These are phyloP conservation scores for Hypoxylon sp. DNA, from an alignment of 2,329 filamentous ascomycete species.

Conservation along the genomic window DNA sequence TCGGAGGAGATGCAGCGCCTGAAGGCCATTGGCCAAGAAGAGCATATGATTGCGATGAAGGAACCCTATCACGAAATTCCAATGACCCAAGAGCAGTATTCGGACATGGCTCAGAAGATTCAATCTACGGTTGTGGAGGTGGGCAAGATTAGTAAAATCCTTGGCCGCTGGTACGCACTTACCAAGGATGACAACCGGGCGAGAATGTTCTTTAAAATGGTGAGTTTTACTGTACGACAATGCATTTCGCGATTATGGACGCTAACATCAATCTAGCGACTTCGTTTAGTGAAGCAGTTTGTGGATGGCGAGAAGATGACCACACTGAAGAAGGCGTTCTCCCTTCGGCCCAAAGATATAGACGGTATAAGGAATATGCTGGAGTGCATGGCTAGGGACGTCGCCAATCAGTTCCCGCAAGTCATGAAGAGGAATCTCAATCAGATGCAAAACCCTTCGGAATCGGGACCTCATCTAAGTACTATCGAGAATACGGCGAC, in stretches of 20 bases:
- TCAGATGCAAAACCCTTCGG: constrained; percentile 47
- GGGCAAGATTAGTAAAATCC: constrained; percentile 58
- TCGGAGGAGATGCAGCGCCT: constrained; percentile 57
- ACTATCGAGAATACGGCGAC: constrained; percentile 50
- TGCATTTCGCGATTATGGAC: background rate
- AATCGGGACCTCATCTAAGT: constrained; percentile 45
- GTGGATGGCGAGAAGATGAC: constrained; percentile 61
- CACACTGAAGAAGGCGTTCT: constrained; percentile 62
- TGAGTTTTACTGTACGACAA: constrained; percentile 53
- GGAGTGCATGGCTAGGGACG: constrained; percentile 65
- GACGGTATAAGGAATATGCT: constrained; percentile 63
- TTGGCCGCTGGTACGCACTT: constrained; percentile 62
- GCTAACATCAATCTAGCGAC: constrained; percentile 61
- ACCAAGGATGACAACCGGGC: constrained; percentile 64
- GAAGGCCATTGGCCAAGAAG: constrained; percentile 50
- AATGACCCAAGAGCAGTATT: constrained; percentile 60
- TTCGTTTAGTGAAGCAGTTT: constrained; percentile 67
- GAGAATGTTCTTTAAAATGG: constrained; percentile 65
- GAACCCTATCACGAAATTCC: constrained; percentile 60
- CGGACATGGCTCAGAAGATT: constrained; percentile 61
- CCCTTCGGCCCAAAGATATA: constrained; percentile 64
- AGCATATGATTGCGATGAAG: constrained; percentile 53
- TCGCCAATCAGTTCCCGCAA: constrained; percentile 46
- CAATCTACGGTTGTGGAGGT: constrained; percentile 58
- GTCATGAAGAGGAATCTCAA: constrained; percentile 50